Evolutionary conservation across 1,139 yeast species (phyloP), one percentile per base, ranked within the genome.

Genomic region (Saccharomycopsis hybrid): DNA sequence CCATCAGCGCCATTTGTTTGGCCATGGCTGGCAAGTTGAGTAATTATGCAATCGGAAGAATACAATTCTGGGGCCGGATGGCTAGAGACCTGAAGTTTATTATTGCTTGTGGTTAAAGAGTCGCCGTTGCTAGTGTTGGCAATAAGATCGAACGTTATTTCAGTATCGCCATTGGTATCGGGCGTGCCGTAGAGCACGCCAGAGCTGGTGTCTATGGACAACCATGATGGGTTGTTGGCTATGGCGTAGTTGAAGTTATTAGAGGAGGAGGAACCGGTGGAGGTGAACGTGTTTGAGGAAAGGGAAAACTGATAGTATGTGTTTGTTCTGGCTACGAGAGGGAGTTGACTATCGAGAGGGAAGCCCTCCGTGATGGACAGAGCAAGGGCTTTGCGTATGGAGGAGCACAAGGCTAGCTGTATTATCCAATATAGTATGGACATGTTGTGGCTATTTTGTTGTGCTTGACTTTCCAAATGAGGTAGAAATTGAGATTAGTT

Each of bases 311-410:
- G 57, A 67, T 84, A 92, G 1, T 65, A 60, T 57, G 78, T 70
- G 56, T 79, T 78, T 18, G 79, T 77, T 53, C 95, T 74, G 3
- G 96, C 97, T 9, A 92, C 86, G 36, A 89, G 84, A 18, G 97
- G 97, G 39, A 81, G 73, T 66, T 92, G 98, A 61, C 82, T 80
- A 57, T 76, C 68, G 61, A 92, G 77, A 4, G 97, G 94, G 70
- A 85, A 90, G 43, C 90, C 89, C 53, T 80, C 74, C 8, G 42
- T 38, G 31, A 43, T n/a, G n/a, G n/a, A n/a, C n/a, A n/a, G n/a
- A n/a, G n/a, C n/a, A n/a, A n/a, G n/a, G n/a, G n/a, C n/a, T n/a
- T n/a, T n/a, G n/a, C n/a, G n/a, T n/a, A n/a, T n/a, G n/a, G n/a
- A n/a, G n/a, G n/a, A n/a, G n/a, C n/a, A n/a, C n/a, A n/a, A n/a